phyloP scores from a whole-genome alignment of 1,284 basidiomycete species.

The Fomitopsis pinicola region DNA sequence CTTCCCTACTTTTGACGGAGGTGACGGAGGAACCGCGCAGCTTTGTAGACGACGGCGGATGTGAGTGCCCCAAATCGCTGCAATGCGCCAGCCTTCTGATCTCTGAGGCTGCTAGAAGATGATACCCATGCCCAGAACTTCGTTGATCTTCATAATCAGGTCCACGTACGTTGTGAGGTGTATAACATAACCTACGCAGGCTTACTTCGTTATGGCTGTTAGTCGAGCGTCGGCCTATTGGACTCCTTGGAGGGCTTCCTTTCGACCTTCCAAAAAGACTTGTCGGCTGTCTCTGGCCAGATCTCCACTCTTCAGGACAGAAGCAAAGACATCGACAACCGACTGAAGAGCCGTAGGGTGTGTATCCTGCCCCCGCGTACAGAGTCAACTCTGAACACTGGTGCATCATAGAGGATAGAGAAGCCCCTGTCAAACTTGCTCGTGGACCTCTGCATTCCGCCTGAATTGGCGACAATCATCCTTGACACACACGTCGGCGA shows the following conservation, averaged over 20 bases:
- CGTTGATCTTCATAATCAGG: conserved; percentile 80
- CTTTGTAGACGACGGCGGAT: background rate
- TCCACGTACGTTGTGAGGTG: conserved; percentile 39
- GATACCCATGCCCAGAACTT: conserved; percentile 58
- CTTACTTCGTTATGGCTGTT: conserved; percentile 6
- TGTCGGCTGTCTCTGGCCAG: conserved; percentile 91
- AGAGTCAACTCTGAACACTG: background rate
- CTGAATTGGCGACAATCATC: conserved; percentile 73
- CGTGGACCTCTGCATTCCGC: conserved; percentile 79
- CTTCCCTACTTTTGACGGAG: background rate
- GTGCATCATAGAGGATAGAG: conserved; percentile 70
- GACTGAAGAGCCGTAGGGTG: conserved; percentile 81
- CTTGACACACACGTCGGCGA: conserved; percentile 83
- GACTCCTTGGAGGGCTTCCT: conserved; percentile 87
- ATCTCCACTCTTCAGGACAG: conserved; percentile 90
- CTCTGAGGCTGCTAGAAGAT: conserved; percentile 17
- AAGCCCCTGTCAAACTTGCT: conserved; percentile 81
- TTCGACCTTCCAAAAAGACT: conserved; percentile 92
- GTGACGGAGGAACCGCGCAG: background rate
- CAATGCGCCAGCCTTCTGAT: background rate
- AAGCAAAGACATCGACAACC: conserved; percentile 85
- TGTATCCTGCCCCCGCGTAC: conserved; percentile 15
- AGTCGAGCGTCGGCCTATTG: conserved; percentile 77
- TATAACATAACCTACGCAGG: background rate
- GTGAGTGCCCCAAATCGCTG: background rate